A percentile compares a stretch with the other conserved stretches of the same genome.
Evolutionary conservation across 192 early-diverging fungal genomes (phyloP).

Genomic region (Umbelopsis ramanniana): DNA sequence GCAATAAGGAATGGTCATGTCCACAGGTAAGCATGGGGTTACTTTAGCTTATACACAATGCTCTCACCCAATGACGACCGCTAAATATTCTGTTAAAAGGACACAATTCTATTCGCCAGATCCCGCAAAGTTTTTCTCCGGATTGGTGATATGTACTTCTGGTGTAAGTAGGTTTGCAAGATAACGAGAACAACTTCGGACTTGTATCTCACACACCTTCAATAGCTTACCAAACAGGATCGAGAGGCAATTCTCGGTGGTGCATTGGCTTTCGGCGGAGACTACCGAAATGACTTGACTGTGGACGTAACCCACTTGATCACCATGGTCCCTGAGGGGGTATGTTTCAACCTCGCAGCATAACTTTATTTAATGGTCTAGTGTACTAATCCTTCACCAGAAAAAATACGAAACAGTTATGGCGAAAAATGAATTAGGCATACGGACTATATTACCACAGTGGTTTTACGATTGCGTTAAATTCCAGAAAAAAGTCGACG

Average conservation of each 20-base stretch:
- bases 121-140: slow-evolving; percentile 50
- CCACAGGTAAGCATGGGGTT: background rate
- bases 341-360: background rate
- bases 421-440: slow-evolving; percentile 49
- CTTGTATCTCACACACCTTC: slow-evolving; percentile 5
- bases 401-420: slow-evolving; percentile 50
- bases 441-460: slow-evolving; percentile 67
- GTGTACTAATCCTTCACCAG: background rate
- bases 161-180: slow-evolving; percentile 30
- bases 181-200: background rate
- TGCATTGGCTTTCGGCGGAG: slow-evolving; percentile 38
- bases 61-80: background rate
- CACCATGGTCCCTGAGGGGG: slow-evolving; percentile 27
- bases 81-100: slow-evolving; percentile 14
- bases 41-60: background rate
- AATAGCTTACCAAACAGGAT: slow-evolving; percentile 40
- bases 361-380: background rate
- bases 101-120: slow-evolving; percentile 44
- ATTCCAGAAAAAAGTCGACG: slow-evolving; percentile 50
- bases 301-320: slow-evolving; percentile 51
- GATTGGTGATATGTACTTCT: slow-evolving; percentile 44
- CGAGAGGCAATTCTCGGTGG: slow-evolving; percentile 44
- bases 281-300: slow-evolving; percentile 36
- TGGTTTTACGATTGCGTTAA: slow-evolving; percentile 72
- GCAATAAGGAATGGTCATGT: slow-evolving; percentile 14